Evolutionary conservation across 2,329 filamentous ascomycete genomes (phyloP), one percentile per base, ranked within the genome.

Genomic region (Apiospora rasikravindrae): DNA sequence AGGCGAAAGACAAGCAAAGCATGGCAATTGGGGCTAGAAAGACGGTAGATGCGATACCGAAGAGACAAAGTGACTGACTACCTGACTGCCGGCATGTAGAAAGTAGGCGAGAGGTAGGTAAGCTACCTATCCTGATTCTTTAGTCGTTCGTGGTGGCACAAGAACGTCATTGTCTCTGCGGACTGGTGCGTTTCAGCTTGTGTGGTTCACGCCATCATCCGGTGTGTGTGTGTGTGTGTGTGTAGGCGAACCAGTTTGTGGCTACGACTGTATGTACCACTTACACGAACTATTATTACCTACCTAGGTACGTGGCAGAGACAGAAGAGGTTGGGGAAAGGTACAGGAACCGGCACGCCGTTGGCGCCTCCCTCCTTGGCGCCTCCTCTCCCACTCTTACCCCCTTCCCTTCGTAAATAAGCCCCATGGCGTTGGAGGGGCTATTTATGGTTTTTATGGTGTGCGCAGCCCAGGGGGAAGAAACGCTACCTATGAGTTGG

Each of bases 171-270:
- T 29, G 22, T n/a, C 19, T 37, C 33, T 33, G 22, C n/a, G 29
- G 57, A 40, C 57, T 64, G 53, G 29, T n/a, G 33, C 33, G 57
- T 64, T 64, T 64, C 57, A 64, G 57, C 57, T 64, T 64, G 57
- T 40, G 57, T 64, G 57, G 57, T 64, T 64, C 57, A 64, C 57
- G 57, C 57, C 57, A 40, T n/a, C 57, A 37, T 22, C 33, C 19
- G 57, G 57, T 40, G 40, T 11, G 4, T 40, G 49, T 14, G 22
- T 64, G n/a, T 33, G 57, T 40, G 40, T 11, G 4, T 40, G 49
- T 14, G 19, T 64, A 24, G 40, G 57, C 57, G 40, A 64, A n/a
- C 57, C 33, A 40, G n/a, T 64, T 19, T 33, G 24, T 61, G 29
- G 53, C 53, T 61, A n/a, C 10, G 10, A 22, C 29, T 61, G 53